Conservation (phyloP, 2,329 filamentous ascomycete genomes). For the Pseudovirgaria hyperparasitica region DNA sequence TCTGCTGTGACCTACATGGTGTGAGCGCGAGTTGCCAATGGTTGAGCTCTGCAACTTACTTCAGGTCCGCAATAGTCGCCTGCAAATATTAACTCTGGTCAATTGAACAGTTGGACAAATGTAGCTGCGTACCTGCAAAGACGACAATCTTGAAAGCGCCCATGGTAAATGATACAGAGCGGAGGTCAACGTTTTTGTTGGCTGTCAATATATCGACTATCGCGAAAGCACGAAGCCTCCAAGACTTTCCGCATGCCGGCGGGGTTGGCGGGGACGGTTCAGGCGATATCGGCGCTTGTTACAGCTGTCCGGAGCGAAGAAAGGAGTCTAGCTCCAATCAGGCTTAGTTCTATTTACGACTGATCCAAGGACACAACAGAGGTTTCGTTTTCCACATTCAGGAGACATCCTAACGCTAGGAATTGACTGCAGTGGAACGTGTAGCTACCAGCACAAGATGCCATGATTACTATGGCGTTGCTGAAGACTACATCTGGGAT, state of each 20-base stretch:
- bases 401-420: too few relatives aligned
- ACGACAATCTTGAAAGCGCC: slow-evolving; percentile 29
- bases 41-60: slow-evolving; percentile 13
- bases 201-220: too few relatives aligned
- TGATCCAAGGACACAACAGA: too few relatives aligned
- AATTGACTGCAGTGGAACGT: too few relatives aligned
- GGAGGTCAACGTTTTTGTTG: background rate
- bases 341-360: too few relatives aligned
- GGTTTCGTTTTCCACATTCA: too few relatives aligned
- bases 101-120: background rate
- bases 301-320: too few relatives aligned
- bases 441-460: too few relatives aligned
- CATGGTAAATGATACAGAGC: slow-evolving; percentile 11
- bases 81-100: slow-evolving; percentile 12
- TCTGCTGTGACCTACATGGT: slow-evolving; percentile 61
- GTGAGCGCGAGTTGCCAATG: slow-evolving; percentile 9
- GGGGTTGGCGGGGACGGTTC: background rate
- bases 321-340: too few relatives aligned
- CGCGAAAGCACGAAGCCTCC: too few relatives aligned
- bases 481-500: too few relatives aligned
- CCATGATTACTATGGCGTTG: too few relatives aligned
- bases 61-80: slow-evolving; percentile 30
- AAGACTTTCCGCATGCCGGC: background rate
- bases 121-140: slow-evolving; percentile 22
- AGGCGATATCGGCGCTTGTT: background rate